Base-by-base conservation (phyloP, 768 basidiomycete genomes). In the Tricholoma hemisulphureum region DNA sequence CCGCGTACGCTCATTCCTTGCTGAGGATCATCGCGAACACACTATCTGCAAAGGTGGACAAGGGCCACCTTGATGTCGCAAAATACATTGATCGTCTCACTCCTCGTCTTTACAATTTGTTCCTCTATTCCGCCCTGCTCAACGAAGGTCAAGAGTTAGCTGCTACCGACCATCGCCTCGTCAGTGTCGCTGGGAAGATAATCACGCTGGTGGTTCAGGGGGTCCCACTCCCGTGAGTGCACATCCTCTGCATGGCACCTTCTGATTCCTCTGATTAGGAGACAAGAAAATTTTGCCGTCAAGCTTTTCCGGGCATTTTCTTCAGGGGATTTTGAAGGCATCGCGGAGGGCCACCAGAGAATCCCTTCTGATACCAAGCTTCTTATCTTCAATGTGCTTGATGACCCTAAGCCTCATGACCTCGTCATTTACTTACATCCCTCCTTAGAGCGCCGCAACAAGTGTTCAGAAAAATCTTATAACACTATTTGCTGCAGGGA, bases 1-100 rank as follows among this genome's bases (percentile, higher is more conserved):
- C 91, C 0, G 90, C 93, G 10, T 98, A 96, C 67, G 87, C 85
- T 1, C 92, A 94, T 72, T 85, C 94, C 28, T 79, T 98, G 29
- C 79, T 98, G 50, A 76, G 81, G 50, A 84, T 89, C 0, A 72
- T 98, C 6, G 77, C 80, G 1, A 80, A 84, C 39, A 85, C 88
- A 0, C 70, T 98, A 14, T 65, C 65, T 5, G 65, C 62, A 28
- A 83, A 83, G 65, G 74, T 77, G 11, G 71, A 75, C 31, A 71
- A 66, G 23, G 79, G 77, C 31, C 85, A 96, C 68, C 67, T 73
- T 0, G 97, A 98, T 67, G 79, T 98, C 16, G 72, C 82, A 0
- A 93, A 89, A 71, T 93, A 94, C 65, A 78, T 88, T 32, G 91
- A 97, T 61, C 77, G 79, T 18, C 74, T 98, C 1, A 80, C 95